phyloP scores from a whole-genome alignment of 1,139 yeast genomes.

The Yamadazyma conglobata region DNA sequence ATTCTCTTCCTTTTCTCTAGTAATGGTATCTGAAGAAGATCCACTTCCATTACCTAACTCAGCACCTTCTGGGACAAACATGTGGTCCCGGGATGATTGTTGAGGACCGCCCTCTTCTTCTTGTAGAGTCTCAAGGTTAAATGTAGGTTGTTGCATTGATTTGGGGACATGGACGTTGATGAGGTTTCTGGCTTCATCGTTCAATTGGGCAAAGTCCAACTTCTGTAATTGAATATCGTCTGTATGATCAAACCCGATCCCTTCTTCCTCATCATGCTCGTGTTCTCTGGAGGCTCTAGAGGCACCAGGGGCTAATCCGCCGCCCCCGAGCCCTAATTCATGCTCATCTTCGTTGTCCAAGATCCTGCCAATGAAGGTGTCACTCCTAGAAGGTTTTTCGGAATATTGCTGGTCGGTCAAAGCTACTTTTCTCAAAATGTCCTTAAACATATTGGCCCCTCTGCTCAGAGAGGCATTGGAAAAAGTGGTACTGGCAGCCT shows the following conservation, averaged over 20 bases:
- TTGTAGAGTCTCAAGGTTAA: conserved; percentile 1
- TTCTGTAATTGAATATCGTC: conserved; percentile 31
- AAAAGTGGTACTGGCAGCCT: conserved; percentile 10
- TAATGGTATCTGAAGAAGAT: conserved; percentile 4
- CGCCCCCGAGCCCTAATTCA: conserved; percentile 33
- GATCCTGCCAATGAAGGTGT: conserved; percentile 40
- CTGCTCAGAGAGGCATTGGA: conserved; percentile 9
- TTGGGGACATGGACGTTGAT: conserved; percentile 37
- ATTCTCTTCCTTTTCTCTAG: background rate
- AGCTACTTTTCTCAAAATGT: conserved; percentile 36
- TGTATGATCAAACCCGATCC: conserved; percentile 19
- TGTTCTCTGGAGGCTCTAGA: conserved; percentile 19
- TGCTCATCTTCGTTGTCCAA: conserved; percentile 22
- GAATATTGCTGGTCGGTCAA: conserved; percentile 30
- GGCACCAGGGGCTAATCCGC: conserved; percentile 46
- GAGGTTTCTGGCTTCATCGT: conserved; percentile 40
- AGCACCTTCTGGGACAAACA: conserved; percentile 3
- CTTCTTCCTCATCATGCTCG: conserved; percentile 21
- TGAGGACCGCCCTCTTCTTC: conserved; percentile 3
- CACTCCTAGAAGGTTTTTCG: conserved; percentile 23
- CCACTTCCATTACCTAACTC: conserved; percentile 2
- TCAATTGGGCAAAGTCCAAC: conserved; percentile 33
- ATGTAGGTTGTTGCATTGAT: conserved; percentile 11
- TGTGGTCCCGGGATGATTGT: conserved; percentile 16
- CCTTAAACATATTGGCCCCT: conserved; percentile 22